Base-by-base conservation (phyloP, 768 basidiomycete species). In the Myochromella boudieri region DNA sequence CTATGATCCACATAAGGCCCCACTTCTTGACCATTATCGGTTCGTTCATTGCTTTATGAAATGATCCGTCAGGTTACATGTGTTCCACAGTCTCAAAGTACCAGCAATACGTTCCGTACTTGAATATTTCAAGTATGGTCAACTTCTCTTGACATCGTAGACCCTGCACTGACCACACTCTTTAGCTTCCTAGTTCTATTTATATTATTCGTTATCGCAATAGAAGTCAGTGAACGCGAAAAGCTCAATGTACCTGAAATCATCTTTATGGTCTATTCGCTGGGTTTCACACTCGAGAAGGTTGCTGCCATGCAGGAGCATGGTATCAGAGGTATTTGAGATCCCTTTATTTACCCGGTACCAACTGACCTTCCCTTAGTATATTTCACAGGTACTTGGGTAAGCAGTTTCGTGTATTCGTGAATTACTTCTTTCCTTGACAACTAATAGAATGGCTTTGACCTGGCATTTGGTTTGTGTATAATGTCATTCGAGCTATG, bases 261-360 rank as follows among this genome's bases (percentile, higher is more conserved):
- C 1, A 37, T 78, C 1, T 97, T 97, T 63, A 92, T 97, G 81
- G 54, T 83, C 3, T 88, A 85, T 59, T 75, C 80, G 1, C 67
- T 84, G 55, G 94, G 94, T 0, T 97, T 97, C 64, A 81, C 90
- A 0, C 73, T 97, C 15, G 95, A 97, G 62, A 95, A 93, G 62
- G 70, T 95, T 7, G 95, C 95, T 17, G 87, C 92, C 3, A 92
- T 95, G 85, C 91, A 97, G 62, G 94, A 97, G 62, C 93, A 93
- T 60, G 95, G 94, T 3, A 83, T 97, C 38, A 84, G 78, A 79
- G 91, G 94, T 88, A 34, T 31, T 61, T 32, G 18, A 37, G 39
- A 15, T 18, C 14, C 5, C 25, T n/a, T 14, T 28, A 7, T 1
- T 5, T 14, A 14, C n/a, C 18, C 14, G 14, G 6, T 12, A 6